Conservation (phyloP, 441 rosid species). For the Pelargonium citronellum region DNA sequence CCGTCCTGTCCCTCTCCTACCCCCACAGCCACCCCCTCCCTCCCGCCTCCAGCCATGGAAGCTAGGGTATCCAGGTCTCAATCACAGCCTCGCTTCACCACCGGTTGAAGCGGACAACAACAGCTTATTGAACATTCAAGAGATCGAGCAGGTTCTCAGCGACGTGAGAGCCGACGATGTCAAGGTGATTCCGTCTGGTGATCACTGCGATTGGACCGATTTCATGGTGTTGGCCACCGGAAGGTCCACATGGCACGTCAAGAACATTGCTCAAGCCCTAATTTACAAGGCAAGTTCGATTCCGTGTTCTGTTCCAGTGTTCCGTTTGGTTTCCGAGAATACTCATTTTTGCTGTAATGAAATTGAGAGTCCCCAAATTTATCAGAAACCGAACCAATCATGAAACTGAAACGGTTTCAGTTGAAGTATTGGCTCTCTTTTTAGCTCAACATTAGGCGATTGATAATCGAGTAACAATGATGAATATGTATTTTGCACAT, state of each 20-base stretch:
- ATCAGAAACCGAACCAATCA: too few relatives aligned
- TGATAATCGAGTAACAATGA: too few relatives aligned
- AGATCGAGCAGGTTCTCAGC: constrained; percentile 66
- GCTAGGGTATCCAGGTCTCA: constrained; percentile 28
- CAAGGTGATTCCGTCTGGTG: constrained; percentile 47
- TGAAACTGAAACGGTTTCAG: too few relatives aligned
- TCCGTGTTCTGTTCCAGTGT: constrained; percentile 6
- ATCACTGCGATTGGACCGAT: constrained; percentile 65
- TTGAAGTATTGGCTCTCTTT: too few relatives aligned
- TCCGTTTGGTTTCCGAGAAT: constrained; percentile 10
- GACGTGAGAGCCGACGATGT: constrained; percentile 82
- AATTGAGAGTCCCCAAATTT: too few relatives aligned
- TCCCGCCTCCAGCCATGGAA: constrained; percentile 33
- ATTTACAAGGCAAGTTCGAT: constrained; percentile 43
- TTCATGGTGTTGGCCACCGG: constrained; percentile 80
- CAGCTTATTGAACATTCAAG: constrained; percentile 50
- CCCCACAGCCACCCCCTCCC: constrained; percentile 16
- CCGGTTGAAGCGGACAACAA: constrained; percentile 13
- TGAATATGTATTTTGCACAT: too few relatives aligned
- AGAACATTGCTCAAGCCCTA: constrained; percentile 66
- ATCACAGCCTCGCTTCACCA: constrained; percentile 29
- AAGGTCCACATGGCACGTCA: constrained; percentile 83
- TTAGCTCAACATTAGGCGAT: too few relatives aligned
- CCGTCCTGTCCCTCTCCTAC: neutral
- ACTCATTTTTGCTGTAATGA: neutral